Conservation (phyloP, 306 rosid genomes). For the Pachyrhizus erosus region DNA sequence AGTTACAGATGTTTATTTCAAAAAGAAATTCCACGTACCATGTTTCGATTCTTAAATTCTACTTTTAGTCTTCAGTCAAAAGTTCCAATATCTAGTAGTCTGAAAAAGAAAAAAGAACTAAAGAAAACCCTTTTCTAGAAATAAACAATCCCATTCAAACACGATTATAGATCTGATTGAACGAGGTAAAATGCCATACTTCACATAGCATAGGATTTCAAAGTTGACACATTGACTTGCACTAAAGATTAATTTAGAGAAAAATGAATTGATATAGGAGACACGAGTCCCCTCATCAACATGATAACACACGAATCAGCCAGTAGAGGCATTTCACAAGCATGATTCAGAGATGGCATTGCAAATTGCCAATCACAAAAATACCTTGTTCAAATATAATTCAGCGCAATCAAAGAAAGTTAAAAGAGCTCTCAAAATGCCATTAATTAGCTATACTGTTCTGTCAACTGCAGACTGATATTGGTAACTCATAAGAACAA, state of each 20-base stretch:
- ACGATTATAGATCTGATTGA: too few relatives aligned
- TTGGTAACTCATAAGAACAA: constrained; percentile 24
- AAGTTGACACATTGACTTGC: background rate
- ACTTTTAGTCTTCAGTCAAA: too few relatives aligned
- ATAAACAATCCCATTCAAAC: too few relatives aligned
- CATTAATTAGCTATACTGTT: constrained; percentile 10
- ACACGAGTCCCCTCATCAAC: background rate
- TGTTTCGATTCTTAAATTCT: too few relatives aligned
- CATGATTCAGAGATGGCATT: constrained; percentile 4
- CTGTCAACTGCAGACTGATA: constrained; percentile 42
- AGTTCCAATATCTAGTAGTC: too few relatives aligned
- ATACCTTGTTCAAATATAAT: background rate
- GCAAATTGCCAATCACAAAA: background rate
- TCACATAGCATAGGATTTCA: too few relatives aligned
- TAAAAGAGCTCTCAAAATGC: constrained; percentile 1
- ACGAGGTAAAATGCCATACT: too few relatives aligned
- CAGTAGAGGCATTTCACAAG: background rate
- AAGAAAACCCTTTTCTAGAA: too few relatives aligned
- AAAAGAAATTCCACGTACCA: too few relatives aligned
- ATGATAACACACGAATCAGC: background rate
- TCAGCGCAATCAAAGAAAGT: constrained; percentile 13
- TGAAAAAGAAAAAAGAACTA: too few relatives aligned
- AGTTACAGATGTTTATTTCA: too few relatives aligned
- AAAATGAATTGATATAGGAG: background rate
- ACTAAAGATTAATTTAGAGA: background rate